These are phyloP conservation scores for Phytophthora syringae DNA, from an alignment of 352 stramenopile genomes.

Conservation along the genomic window DNA sequence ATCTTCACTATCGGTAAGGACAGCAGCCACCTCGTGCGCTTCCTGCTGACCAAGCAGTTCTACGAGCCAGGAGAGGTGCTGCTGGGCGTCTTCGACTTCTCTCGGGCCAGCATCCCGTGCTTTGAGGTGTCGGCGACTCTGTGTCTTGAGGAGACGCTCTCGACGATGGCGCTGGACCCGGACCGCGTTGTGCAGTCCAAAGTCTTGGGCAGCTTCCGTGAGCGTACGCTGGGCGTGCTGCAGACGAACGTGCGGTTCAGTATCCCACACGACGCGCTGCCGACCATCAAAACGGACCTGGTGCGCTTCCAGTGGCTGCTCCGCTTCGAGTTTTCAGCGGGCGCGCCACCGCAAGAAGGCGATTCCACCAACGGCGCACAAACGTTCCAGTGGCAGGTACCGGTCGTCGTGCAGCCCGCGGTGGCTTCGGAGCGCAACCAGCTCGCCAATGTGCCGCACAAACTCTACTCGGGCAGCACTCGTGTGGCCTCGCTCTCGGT, in stretches of 20 bases:
- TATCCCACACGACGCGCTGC: conserved; percentile 62
- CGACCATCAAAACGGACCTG: conserved; percentile 65
- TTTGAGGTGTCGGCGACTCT: conserved; percentile 55
- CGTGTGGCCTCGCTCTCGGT: conserved; percentile 31
- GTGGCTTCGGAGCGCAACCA: conserved; percentile 37
- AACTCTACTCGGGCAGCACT: conserved; percentile 56
- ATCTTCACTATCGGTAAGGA: conserved; percentile 80
- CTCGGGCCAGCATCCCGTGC: conserved; percentile 57
- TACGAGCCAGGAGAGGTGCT: conserved; percentile 69
- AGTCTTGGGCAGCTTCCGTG: conserved; percentile 49
- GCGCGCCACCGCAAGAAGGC: conserved; percentile 7
- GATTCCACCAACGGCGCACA: conserved; percentile 12
- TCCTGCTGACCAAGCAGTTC: conserved; percentile 68
- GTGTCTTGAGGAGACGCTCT: conserved; percentile 58
- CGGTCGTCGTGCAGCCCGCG: conserved; percentile 50
- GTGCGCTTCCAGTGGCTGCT: conserved; percentile 68
- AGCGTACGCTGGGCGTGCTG: conserved; percentile 50
- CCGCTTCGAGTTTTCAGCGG: conserved; percentile 66
- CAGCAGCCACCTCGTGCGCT: conserved; percentile 60
- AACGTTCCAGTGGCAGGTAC: conserved; percentile 65
- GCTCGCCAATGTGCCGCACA: conserved; percentile 62
- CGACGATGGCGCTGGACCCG: conserved; percentile 60
- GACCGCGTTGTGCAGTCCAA: conserved; percentile 63
- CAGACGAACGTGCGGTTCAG: conserved; percentile 66
- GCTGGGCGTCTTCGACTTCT: conserved; percentile 69